A percentile compares a stretch with the other conserved stretches of the same genome.
These are phyloP conservation scores for Xylaria acuta DNA, from an alignment of 495 filamentous ascomycete genomes.

Conservation along the genomic window DNA sequence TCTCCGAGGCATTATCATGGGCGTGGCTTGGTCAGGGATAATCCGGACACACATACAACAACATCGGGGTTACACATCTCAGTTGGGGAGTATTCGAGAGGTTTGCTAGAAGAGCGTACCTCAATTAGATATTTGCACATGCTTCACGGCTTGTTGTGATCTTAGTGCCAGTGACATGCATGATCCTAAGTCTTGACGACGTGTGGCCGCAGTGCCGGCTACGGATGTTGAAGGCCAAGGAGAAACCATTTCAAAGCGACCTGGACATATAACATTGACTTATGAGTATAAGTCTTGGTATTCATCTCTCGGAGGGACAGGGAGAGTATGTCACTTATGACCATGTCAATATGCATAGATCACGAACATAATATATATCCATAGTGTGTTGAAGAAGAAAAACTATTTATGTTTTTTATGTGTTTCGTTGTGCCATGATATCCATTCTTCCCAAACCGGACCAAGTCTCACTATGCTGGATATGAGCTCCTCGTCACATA, in stretches of 20 bases:
- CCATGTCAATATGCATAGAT: not conserved
- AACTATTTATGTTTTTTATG: not conserved
- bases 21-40: constrained; percentile 11
- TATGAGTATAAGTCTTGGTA: not conserved
- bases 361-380: not conserved
- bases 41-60: constrained; percentile 21
- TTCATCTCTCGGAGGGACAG: not conserved
- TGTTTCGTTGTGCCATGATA: not conserved
- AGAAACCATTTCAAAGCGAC: not conserved
- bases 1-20: constrained; percentile 13
- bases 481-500: not conserved
- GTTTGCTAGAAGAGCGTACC: constrained; percentile 28
- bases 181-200: not conserved
- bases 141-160: constrained; percentile 24
- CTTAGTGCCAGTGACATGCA: constrained; percentile 16
- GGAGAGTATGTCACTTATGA: not conserved
- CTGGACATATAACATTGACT: not conserved
- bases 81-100: constrained; percentile 21
- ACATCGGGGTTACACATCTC: constrained; percentile 13
- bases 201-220: not conserved
- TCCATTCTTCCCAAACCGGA: not conserved
- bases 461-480: not conserved
- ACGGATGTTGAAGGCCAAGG: not conserved
- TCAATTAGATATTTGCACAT: constrained; percentile 29
- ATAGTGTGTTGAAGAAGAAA: not conserved